Evolutionary conservation across 352 stramenopile species (phyloP), one percentile per base, ranked within the genome.

Genomic region (Phytophthora chlamydospora): DNA sequence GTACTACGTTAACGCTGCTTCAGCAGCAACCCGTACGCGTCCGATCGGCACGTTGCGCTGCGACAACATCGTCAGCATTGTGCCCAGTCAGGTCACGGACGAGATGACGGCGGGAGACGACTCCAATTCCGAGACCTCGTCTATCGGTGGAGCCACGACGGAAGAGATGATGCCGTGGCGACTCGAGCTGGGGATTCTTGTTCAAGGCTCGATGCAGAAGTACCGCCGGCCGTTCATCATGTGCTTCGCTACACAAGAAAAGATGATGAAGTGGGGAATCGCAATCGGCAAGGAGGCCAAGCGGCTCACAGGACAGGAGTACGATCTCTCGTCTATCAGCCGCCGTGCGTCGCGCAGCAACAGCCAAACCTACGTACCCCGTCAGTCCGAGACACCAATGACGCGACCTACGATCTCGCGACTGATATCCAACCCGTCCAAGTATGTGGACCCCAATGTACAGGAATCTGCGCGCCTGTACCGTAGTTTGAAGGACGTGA

Each of bases 191-290:
- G 85, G 82, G 4, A 72, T 93, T 24, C 58, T 93, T 12, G 71
- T 91, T 3, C 78, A 85, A 36, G 70, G 69, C 4, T 53, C 67
- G 2, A 35, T 66, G 29, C 77, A 91, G 24, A 88, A 91, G 49
- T 96, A 91, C 51, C 80, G 83, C 7, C 83, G 87, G 6, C 76
- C 83, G 16, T 89, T 93, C 41, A 79, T 90, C 32, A 72, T 96
- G 68, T 91, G 84, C 41, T 93, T 96, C 50, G 52, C 71, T 27
- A 80, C 73, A 0, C 81, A 91, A 41, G 83, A 96, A 34, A 76
- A 88, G 35, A 90, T 94, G 83, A 93, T 96, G 82, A 93, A 94
- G 52, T 96, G 87, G 87, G 85, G 83, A 12, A 80, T 87, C 32
- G 77, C 69, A 27, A 83, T 96, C 16, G 82, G 83, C 14, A 84